A percentile compares a stretch with the other conserved stretches of the same genome.
Conservation (phyloP, 257 asterid genomes). For the Solanum dulcamara region DNA sequence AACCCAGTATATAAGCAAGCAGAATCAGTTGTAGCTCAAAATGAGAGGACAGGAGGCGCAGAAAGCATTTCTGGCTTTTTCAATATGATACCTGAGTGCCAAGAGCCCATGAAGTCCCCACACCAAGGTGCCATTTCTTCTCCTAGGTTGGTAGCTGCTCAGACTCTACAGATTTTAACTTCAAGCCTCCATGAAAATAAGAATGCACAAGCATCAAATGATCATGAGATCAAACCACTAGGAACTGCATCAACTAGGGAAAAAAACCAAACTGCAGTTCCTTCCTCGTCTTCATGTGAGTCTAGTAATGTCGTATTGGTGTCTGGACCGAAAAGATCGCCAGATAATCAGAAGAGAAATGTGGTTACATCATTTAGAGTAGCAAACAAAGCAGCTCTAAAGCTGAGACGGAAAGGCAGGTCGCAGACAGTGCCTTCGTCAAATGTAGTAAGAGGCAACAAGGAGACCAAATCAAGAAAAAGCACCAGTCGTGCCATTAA, state of each 20-base stretch:
- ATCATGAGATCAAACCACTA: conserved; percentile 12
- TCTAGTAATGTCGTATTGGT: conserved; percentile 13
- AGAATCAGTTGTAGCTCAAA: conserved; percentile 2
- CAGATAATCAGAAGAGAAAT: conserved; percentile 18
- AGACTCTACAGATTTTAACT: neutral
- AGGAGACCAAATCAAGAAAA: conserved; percentile 33
- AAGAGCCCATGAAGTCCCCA: neutral
- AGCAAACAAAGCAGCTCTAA: conserved; percentile 41
- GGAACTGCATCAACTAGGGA: conserved; percentile 8
- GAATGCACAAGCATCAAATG: conserved; percentile 2
- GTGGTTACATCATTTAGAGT: conserved; percentile 24
- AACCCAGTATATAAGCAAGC: neutral
- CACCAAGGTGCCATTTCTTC: conserved; percentile 15
- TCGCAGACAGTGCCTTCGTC: conserved; percentile 32
- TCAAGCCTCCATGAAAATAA: neutral
- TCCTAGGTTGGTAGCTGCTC: neutral
- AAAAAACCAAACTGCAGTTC: conserved; percentile 15
- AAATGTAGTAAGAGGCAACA: conserved; percentile 29
- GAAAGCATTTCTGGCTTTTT: neutral
- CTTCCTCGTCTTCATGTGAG: conserved; percentile 9
- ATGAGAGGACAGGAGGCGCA: neutral
- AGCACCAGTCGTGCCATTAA: conserved; percentile 34
- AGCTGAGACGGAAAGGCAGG: conserved; percentile 45
- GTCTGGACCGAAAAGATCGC: conserved; percentile 18
- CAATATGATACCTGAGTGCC: neutral